Evolutionary conservation across 1,284 basidiomycete genomes (phyloP).

Genomic region (Bondarzewia mesenterica): DNA sequence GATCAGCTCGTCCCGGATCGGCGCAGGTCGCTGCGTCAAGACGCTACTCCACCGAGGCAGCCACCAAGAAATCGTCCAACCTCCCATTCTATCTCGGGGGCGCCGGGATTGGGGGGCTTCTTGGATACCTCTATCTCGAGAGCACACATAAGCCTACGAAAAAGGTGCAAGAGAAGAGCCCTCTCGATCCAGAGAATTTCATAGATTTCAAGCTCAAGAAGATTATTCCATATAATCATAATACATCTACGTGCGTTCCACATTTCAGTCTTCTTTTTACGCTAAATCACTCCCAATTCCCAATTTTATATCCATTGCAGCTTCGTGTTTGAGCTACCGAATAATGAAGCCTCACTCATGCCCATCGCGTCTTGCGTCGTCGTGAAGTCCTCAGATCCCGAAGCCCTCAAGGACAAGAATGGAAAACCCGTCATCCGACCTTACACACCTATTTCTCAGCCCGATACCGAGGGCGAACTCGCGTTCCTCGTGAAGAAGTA

Average conservation of each 20-base stretch:
- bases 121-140: conserved; percentile 41
- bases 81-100: conserved; percentile 41
- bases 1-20: not conserved
- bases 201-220: conserved; percentile 78
- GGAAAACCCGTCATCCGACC: conserved; percentile 87
- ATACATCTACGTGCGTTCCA: conserved; percentile 57
- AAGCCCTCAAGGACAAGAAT: conserved; percentile 64
- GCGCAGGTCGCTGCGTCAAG: conserved; percentile 20
- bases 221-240: conserved; percentile 89
- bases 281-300: not conserved
- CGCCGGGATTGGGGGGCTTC: conserved; percentile 42
- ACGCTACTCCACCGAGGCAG: conserved; percentile 39
- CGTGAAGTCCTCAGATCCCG: conserved; percentile 48
- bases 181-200: conserved; percentile 68
- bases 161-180: conserved; percentile 45
- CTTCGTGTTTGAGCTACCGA: conserved; percentile 84
- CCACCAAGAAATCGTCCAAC: conserved; percentile 38
- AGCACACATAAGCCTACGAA: conserved; percentile 16
- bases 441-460: conserved; percentile 78
- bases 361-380: conserved; percentile 69
- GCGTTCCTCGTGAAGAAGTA: conserved; percentile 85
- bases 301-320: conserved; percentile 23
- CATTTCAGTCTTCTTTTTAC: not conserved
- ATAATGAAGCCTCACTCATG: conserved; percentile 71
- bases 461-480: conserved; percentile 69